Percentiles rank a stretch among this genome's conserved stretches.
phyloP scores from a whole-genome alignment of 257 asterid species.

The Agastache rugosa region DNA sequence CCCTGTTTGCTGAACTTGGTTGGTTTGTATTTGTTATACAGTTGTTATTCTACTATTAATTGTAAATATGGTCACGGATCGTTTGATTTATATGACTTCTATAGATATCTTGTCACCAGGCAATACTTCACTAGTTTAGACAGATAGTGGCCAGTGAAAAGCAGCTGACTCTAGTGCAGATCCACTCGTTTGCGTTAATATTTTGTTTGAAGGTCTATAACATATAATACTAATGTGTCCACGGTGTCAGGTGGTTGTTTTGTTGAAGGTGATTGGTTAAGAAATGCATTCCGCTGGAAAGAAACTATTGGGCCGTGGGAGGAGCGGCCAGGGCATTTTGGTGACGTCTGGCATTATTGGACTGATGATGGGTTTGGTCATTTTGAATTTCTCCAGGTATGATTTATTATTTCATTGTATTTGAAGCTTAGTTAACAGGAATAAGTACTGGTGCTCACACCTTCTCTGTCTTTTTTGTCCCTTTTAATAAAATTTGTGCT shows the following conservation, averaged over 20 bases:
- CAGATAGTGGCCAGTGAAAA: neutral
- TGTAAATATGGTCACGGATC: neutral
- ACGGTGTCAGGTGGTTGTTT: constrained; percentile 86
- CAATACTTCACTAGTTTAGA: neutral
- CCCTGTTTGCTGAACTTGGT: neutral
- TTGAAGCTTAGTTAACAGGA: constrained; percentile 7
- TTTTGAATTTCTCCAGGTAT: constrained; percentile 88
- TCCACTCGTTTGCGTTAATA: neutral
- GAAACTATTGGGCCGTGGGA: constrained; percentile 97
- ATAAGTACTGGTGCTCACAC: neutral
- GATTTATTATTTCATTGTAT: constrained; percentile 14
- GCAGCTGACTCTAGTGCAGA: neutral
- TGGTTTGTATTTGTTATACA: neutral
- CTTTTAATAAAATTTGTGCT: constrained; percentile 22
- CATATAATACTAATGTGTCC: constrained; percentile 5
- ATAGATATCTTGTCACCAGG: neutral
- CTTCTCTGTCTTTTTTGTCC: constrained; percentile 14
- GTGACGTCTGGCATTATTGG: constrained; percentile 98
- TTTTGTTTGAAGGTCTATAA: neutral
- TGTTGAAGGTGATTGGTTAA: constrained; percentile 91
- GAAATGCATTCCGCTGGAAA: constrained; percentile 97
- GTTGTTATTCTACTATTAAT: neutral
- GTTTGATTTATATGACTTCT: neutral
- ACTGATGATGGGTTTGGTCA: constrained; percentile 96
- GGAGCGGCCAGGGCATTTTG: constrained; percentile 95